phyloP scores from a whole-genome alignment of 345 rosid species.

The Eucalyptus curtisii region DNA sequence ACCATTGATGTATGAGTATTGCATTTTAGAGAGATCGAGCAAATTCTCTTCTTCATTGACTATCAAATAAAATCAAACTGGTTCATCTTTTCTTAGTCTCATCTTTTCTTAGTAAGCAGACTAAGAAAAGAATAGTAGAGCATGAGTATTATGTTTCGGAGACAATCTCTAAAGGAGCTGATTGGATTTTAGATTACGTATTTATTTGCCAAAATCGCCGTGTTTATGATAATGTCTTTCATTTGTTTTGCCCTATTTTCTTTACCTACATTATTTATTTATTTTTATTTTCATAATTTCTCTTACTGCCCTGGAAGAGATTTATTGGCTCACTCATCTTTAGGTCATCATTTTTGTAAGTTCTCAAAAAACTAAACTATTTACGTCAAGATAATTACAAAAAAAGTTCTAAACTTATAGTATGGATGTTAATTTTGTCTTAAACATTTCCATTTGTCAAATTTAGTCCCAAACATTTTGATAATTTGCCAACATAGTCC shows the following conservation, averaged over 20 bases:
- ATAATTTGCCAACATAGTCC: too few relatives aligned
- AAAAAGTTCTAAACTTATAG: too few relatives aligned
- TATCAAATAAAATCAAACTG: too few relatives aligned
- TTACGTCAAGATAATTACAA: too few relatives aligned
- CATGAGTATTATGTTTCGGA: background rate
- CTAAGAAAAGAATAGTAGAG: background rate
- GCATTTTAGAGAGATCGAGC: background rate
- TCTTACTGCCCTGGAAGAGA: background rate
- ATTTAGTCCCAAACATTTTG: too few relatives aligned
- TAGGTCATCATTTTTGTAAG: background rate
- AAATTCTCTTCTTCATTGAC: background rate
- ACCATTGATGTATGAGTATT: background rate
- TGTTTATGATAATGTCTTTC: too few relatives aligned
- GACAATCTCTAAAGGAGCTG: background rate
- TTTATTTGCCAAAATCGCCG: too few relatives aligned
- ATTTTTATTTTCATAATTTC: too few relatives aligned
- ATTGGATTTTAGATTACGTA: background rate
- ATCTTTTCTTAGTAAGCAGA: background rate
- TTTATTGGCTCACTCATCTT: background rate
- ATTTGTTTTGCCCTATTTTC: background rate
- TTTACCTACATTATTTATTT: background rate
- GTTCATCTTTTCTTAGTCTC: too few relatives aligned
- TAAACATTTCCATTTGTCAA: too few relatives aligned
- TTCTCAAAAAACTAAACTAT: too few relatives aligned
- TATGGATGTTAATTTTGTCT: background rate